Evolutionary conservation across 129 eudicot species (phyloP).

Genomic region (Saussurea involucrata): DNA sequence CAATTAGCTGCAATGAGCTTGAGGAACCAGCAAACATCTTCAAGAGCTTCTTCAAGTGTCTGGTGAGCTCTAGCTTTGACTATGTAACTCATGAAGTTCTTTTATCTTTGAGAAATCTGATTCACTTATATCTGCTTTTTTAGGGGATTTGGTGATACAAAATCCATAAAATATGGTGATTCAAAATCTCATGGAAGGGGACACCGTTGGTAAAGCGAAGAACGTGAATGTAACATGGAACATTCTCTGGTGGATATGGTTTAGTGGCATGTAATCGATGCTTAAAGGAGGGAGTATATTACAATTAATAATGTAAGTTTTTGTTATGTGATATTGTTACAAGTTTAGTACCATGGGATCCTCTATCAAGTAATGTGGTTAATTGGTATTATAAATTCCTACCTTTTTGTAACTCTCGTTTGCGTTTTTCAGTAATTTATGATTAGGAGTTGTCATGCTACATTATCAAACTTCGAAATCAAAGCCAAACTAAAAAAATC

Average conservation of each 20-base stretch:
- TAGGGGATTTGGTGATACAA: conserved; percentile 11
- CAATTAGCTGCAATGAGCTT: conserved; percentile 28
- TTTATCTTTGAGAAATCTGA: not conserved
- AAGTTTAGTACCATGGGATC: too few species aligned
- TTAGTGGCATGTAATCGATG: too few species aligned
- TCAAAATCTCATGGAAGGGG: conserved; percentile 17
- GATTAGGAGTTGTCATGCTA: too few species aligned
- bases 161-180: conserved; percentile 9
- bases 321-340: too few species aligned
- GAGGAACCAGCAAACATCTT: not conserved
- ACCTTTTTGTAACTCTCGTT: too few species aligned
- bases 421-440: too few species aligned
- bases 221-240: not conserved
- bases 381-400: too few species aligned
- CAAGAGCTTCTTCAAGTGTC: not conserved
- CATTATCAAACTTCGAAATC: too few species aligned
- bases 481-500: too few species aligned
- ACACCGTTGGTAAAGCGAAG: conserved; percentile 1
- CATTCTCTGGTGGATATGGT: not conserved
- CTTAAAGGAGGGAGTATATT: too few species aligned
- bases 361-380: too few species aligned
- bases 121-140: not conserved
- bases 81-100: not conserved
- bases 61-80: not conserved
- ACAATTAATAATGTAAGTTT: too few species aligned